Base-by-base conservation (phyloP, 1,284 basidiomycete genomes). In the Cystobasidium slooffiae region DNA sequence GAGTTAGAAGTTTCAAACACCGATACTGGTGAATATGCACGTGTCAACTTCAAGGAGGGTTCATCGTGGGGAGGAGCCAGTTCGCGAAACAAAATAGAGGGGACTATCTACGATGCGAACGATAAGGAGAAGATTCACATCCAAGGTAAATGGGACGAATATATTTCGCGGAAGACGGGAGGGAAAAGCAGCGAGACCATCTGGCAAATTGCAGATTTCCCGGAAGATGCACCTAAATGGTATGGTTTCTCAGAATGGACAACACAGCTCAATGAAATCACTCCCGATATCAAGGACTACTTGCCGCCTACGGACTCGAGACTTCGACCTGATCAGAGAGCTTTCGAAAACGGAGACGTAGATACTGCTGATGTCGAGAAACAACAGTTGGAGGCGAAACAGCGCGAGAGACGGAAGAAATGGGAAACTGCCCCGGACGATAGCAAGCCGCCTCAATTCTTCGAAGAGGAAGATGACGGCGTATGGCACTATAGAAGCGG, bases 261-360 rank as follows among this genome's bases (percentile, higher is more conserved):
- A 8, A 88, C 92, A 75, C 89, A 90, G 18, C 84, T 94, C 75
- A 94, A 94, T 81, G 92, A 94, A 81, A 86, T 93, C 51, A 89
- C 90, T 5, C 83, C 84, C 55, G 90, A 93, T 79, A 82, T 94
- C 20, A 84, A 87, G 72, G 87, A 85, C 5, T 86, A 86, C 75
- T 82, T 96, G 6, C 91, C 93, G 0, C 87, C 88, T 0, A 94
- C 94, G 0, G 94, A 97, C 81, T 94, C 93, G 8, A 87, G 94
- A 43, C 85, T 88, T 74, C 87, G 94, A 46, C 91, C 93, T 0
- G 94, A 97, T 82, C 91, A 96, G 68, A 85, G 90, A 41, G 91
- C 92, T 4, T 85, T 95, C 56, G 94, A 97, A 82, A 87, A 91
- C 76, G 94, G 93, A 12, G 84, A 91, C 59, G 81, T 91, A 1